phyloP scores from a whole-genome alignment of 139 green algal genomes.

The Chlamydomonas sphaeroides region DNA sequence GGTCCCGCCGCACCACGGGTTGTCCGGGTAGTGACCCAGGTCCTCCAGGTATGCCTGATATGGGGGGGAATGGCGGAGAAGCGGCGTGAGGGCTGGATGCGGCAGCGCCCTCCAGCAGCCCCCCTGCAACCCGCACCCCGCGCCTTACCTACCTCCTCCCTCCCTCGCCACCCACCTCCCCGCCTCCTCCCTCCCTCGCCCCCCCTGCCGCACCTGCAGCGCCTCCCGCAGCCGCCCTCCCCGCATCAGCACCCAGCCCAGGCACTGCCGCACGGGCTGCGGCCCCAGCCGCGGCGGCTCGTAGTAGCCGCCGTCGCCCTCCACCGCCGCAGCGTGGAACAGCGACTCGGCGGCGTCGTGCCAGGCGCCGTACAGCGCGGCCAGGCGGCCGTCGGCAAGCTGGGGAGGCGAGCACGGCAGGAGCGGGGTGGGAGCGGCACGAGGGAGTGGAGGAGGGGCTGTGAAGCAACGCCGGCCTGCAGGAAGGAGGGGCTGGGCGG shows the following conservation, averaged over 20 bases:
- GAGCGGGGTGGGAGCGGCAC: too few species aligned
- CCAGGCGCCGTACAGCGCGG: background rate
- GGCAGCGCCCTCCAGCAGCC: background rate
- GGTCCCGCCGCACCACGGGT: slow-evolving; percentile 62
- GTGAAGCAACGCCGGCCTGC: too few species aligned
- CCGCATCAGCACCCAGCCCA: slow-evolving; percentile 60
- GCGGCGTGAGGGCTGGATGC: background rate
- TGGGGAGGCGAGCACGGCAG: too few species aligned
- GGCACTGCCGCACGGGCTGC: slow-evolving; percentile 63
- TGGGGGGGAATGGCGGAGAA: too few species aligned
- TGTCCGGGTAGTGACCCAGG: slow-evolving; percentile 56
- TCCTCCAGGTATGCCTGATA: slow-evolving; percentile 45
- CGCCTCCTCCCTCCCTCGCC: background rate
- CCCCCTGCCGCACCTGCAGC: slow-evolving; percentile 31
- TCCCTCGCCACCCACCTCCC: too few species aligned
- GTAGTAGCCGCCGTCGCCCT: slow-evolving; percentile 58
- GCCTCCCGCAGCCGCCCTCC: slow-evolving; percentile 40
- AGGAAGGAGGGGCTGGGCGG: too few species aligned
- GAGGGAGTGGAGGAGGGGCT: too few species aligned
- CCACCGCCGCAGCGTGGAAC: slow-evolving; percentile 10
- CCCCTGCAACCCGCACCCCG: background rate
- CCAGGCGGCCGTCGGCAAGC: slow-evolving; percentile 16
- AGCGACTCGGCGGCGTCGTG: slow-evolving; percentile 1
- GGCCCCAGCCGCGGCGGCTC: slow-evolving; percentile 66
- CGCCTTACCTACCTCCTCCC: background rate